Percentiles rank a stretch among this genome's conserved stretches.
Conservation (phyloP, 768 basidiomycete genomes). For the Boletellus sp. region DNA sequence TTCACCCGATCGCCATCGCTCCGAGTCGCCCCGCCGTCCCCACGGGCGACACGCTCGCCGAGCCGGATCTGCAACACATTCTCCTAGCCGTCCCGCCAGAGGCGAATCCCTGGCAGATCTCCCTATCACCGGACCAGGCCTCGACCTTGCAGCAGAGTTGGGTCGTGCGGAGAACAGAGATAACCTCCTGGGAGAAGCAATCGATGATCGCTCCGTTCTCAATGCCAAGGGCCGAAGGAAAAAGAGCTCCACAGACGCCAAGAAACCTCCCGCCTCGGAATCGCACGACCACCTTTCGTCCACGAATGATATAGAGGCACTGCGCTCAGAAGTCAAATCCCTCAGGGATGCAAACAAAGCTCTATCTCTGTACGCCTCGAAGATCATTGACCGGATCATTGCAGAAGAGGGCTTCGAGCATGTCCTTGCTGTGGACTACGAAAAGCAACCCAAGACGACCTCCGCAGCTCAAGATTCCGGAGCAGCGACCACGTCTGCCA, state of each 20-base stretch:
- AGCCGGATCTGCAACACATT: slow-evolving; percentile 50
- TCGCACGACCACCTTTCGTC: slow-evolving; percentile 44
- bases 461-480: slow-evolving; percentile 27
- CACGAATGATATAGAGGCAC: slow-evolving; percentile 62
- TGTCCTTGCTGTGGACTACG: slow-evolving; percentile 90
- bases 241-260: slow-evolving; percentile 29
- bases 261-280: slow-evolving; percentile 33
- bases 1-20: slow-evolving; percentile 35
- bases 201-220: slow-evolving; percentile 48
- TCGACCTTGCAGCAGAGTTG: slow-evolving; percentile 88
- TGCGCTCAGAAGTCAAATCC: slow-evolving; percentile 84
- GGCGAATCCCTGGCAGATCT: slow-evolving; percentile 85
- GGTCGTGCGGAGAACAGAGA: slow-evolving; percentile 91
- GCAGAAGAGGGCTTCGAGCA: slow-evolving; percentile 96
- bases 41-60: slow-evolving; percentile 47
- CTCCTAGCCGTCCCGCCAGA: slow-evolving; percentile 40
- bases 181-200: slow-evolving; percentile 52
- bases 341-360: slow-evolving; percentile 97
- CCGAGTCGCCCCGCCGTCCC: slow-evolving; percentile 41
- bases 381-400: slow-evolving; percentile 97
- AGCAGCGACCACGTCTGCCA: slow-evolving; percentile 22
- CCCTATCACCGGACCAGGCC: slow-evolving; percentile 83
- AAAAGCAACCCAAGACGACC: slow-evolving; percentile 51
- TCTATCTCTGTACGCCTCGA: slow-evolving; percentile 89
- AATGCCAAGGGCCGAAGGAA: slow-evolving; percentile 47